These are phyloP conservation scores for Nemania sp. DNA, from an alignment of 2,329 filamentous ascomycete genomes.

Conservation along the genomic window DNA sequence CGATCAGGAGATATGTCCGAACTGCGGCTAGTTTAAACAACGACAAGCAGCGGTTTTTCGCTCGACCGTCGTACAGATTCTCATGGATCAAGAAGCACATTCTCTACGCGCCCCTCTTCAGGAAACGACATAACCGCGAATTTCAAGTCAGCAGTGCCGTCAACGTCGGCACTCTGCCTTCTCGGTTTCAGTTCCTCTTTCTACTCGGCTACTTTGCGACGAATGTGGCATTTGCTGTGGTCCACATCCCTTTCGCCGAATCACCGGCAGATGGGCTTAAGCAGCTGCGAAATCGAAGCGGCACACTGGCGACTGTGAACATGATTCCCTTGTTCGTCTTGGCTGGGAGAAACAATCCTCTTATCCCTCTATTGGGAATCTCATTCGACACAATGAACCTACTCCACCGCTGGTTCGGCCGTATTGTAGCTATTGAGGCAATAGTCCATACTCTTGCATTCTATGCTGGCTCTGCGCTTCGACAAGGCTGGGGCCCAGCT, in stretches of 20 bases:
- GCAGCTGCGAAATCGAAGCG: conserved; percentile 69
- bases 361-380: conserved; percentile 72
- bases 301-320: conserved; percentile 72
- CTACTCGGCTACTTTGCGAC: conserved; percentile 69
- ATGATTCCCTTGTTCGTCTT: conserved; percentile 78
- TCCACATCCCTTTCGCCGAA: conserved; percentile 63
- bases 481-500: conserved; percentile 54
- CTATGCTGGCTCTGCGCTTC: conserved; percentile 49
- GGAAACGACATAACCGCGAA: conserved; percentile 77
- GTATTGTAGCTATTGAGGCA: conserved; percentile 73
- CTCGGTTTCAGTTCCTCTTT: conserved; percentile 75
- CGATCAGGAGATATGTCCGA: conserved; percentile 69
- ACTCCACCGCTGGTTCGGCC: conserved; percentile 79
- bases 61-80: conserved; percentile 55
- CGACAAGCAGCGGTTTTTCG: conserved; percentile 80
- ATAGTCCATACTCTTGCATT: conserved; percentile 68
- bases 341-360: conserved; percentile 76
- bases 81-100: conserved; percentile 71
- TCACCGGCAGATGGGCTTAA: conserved; percentile 50
- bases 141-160: conserved; percentile 70
- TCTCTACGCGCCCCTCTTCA: conserved; percentile 71
- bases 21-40: conserved; percentile 77
- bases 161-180: conserved; percentile 77
- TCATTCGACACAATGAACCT: conserved; percentile 85
- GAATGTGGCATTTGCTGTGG: conserved; percentile 78